phyloP scores from a whole-genome alignment of 768 basidiomycete genomes.

The Xerocomellus chrysenteron region DNA sequence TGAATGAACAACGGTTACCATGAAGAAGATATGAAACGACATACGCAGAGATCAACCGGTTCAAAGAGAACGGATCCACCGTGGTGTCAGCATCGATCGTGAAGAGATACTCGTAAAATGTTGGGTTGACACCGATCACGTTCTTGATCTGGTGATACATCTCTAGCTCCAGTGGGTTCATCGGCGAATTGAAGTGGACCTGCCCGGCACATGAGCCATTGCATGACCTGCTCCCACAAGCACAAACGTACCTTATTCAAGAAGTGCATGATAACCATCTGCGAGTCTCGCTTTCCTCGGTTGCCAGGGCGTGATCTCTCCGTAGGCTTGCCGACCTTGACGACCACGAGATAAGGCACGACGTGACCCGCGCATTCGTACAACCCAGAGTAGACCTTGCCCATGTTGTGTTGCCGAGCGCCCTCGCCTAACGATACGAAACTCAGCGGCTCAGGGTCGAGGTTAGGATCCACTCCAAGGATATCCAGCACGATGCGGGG shows the following conservation, averaged over 20 bases:
- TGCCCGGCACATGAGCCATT: conserved; percentile 27
- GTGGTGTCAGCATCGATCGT: conserved; percentile 95
- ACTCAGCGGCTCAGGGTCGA: conserved; percentile 92
- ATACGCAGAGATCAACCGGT: conserved; percentile 90
- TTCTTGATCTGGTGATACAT: conserved; percentile 99
- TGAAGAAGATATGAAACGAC: conserved; percentile 32
- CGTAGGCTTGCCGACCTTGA: conserved; percentile 93
- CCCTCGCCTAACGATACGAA: conserved; percentile 95
- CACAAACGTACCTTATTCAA: conserved; percentile 76
- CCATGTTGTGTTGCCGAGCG: conserved; percentile 96
- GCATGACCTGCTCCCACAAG: neutral
- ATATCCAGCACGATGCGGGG: conserved; percentile 97
- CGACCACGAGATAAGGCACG: conserved; percentile 89
- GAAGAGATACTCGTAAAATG: conserved; percentile 96
- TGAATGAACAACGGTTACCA: neutral
- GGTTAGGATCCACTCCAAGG: conserved; percentile 87
- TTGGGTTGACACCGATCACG: conserved; percentile 97
- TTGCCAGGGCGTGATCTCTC: conserved; percentile 94
- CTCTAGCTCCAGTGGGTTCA: conserved; percentile 96
- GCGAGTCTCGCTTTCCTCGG: conserved; percentile 97
- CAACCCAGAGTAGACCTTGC: conserved; percentile 93
- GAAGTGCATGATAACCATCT: conserved; percentile 96
- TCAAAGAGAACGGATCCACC: conserved; percentile 83
- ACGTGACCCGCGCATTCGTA: conserved; percentile 95
- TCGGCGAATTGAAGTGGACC: conserved; percentile 96